Percentiles rank a stretch among this genome's conserved stretches.
Evolutionary conservation across 1,284 basidiomycete genomes (phyloP).

Genomic region (Pseudozyma sp.): DNA sequence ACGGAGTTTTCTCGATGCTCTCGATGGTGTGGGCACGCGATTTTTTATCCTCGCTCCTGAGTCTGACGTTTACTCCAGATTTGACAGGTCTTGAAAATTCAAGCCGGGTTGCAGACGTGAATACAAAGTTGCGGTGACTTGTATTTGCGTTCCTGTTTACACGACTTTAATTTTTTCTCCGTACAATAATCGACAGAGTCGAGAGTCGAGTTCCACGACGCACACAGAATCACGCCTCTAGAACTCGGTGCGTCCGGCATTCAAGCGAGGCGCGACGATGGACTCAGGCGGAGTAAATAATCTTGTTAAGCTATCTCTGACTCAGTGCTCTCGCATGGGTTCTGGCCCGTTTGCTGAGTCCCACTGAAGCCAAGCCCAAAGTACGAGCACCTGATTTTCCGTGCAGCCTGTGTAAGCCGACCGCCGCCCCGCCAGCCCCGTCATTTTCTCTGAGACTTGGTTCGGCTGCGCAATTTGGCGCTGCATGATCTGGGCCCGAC

Average conservation of each 20-base stretch:
- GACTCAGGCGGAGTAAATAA: conserved; percentile 8
- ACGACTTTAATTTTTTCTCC: not conserved
- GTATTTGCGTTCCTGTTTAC: conserved; percentile 3
- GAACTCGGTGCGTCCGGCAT: conserved; percentile 13
- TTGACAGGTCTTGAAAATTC: conserved; percentile 2
- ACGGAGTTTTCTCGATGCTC: conserved; percentile 3
- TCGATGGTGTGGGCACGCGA: not conserved
- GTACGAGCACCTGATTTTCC: conserved; percentile 7
- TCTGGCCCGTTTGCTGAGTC: not conserved
- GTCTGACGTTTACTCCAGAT: not conserved
- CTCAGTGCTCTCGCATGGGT: not conserved
- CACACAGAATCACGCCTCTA: conserved; percentile 1
- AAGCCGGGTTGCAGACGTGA: not conserved
- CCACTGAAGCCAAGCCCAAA: not conserved
- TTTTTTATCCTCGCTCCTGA: not conserved
- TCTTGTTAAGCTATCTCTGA: conserved; percentile 7
- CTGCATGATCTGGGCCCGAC: conserved; percentile 10
- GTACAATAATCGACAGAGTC: not conserved
- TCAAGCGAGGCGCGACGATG: not conserved
- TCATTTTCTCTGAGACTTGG: not conserved
- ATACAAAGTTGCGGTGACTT: not conserved
- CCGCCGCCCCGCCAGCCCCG: conserved; percentile 1
- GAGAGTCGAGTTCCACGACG: too few relatives aligned
- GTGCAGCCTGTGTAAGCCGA: conserved; percentile 2
- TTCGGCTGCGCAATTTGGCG: conserved; percentile 16